A percentile compares a stretch with the other conserved stretches of the same genome.
Evolutionary conservation across 345 rosid species (phyloP).

Genomic region (Gossypium herbaceum): DNA sequence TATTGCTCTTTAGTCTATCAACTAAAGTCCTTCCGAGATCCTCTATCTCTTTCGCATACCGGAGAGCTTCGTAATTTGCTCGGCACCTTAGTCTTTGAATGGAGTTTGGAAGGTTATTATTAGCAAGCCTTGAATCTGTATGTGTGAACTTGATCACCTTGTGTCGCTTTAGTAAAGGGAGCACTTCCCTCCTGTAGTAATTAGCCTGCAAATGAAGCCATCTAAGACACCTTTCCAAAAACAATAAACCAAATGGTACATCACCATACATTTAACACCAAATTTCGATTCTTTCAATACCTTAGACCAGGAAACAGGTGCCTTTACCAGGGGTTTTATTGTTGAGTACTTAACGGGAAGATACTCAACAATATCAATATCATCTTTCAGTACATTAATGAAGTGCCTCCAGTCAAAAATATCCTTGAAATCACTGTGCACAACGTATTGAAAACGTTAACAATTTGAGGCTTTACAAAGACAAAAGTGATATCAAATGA

Average conservation of each 20-base stretch:
- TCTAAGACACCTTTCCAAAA: slow-evolving; percentile 19
- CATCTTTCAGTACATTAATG: slow-evolving; percentile 63
- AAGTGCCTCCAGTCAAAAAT: slow-evolving; percentile 96
- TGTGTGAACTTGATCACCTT: slow-evolving; percentile 89
- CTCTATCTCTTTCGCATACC: slow-evolving; percentile 60
- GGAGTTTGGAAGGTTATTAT: slow-evolving; percentile 73
- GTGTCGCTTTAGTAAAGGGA: slow-evolving; percentile 57
- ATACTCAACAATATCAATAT: slow-evolving; percentile 76
- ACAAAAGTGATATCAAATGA: not conserved
- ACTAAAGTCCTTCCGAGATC: slow-evolving; percentile 66
- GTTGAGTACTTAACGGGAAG: slow-evolving; percentile 49
- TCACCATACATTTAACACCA: not conserved
- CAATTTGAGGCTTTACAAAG: not conserved
- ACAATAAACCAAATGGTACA: not conserved
- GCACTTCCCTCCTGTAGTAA: slow-evolving; percentile 78
- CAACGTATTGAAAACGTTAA: not conserved
- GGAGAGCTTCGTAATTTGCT: slow-evolving; percentile 86
- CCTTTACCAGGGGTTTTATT: slow-evolving; percentile 64
- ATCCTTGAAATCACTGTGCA: slow-evolving; percentile 81
- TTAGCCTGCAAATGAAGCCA: slow-evolving; percentile 61
- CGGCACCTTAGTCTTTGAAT: slow-evolving; percentile 85
- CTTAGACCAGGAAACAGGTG: slow-evolving; percentile 99
- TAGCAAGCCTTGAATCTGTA: slow-evolving; percentile 85
- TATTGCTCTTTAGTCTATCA: slow-evolving; percentile 58
- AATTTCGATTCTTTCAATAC: slow-evolving; percentile 30